Base-by-base conservation (phyloP, 306 rosid species). In the Prunus mume region DNA sequence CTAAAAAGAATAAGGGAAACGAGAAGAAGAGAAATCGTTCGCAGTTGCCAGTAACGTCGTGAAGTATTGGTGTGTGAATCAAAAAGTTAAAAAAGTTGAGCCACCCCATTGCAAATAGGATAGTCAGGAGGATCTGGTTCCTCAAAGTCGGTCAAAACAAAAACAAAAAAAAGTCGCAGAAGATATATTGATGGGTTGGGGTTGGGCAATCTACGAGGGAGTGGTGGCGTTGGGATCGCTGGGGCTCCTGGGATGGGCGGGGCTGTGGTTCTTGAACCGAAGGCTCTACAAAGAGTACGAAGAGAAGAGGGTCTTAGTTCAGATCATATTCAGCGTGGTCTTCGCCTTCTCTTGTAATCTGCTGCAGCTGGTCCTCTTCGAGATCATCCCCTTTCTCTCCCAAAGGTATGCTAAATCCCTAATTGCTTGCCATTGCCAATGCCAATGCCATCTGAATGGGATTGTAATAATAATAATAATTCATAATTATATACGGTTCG, bases 311-410 rank as follows among this genome's bases (percentile, higher is more conserved):
- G 91, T 85, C 0, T 86, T 90, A 27, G 99, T 95, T 46, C 97
- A 95, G 82, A 90, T 95, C 82, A 86, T 95, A 51, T 95, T 95
- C 93, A 89, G 96, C 86, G 86, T 92, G 46, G 97, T 95, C 77
- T 92, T 95, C 47, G 93, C 99, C 57, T 92, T 95, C 91, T 95
- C 97, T 63, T 92, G 97, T 86, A 92, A 95, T 85, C 99, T 95
- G 22, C 88, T 95, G 46, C 97, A 95, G 81, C 97, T 95, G 12
- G 99, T 95, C 10, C 85, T 95, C 76, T 95, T 95, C 78, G 99
- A 95, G 92, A 95, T 95, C 89, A 92, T 95, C 55, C 99, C 97
- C 50, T 45, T 95, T 64, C 99, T 95, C n/a, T 95, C 99, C 81
- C 93, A 88, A 79, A 89, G 88, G 98, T 87, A 25, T 27, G 47